phyloP scores from a whole-genome alignment of 2,329 filamentous ascomycete species.

The Penicillium sp. region DNA sequence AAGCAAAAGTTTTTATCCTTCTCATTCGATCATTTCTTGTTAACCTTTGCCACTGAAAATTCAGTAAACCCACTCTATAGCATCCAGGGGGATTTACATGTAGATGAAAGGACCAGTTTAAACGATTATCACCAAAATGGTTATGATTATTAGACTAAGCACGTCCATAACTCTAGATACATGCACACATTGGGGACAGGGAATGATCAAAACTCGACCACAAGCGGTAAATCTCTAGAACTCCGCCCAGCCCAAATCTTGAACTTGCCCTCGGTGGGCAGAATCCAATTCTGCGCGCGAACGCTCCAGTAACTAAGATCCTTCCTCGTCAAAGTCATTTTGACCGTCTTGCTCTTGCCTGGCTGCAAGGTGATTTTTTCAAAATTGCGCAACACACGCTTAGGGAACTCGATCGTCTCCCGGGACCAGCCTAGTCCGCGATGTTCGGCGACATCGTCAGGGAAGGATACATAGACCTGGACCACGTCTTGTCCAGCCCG shows the following conservation, averaged over 20 bases:
- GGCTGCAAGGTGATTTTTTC: conserved; percentile 65
- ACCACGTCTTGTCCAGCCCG: conserved; percentile 54
- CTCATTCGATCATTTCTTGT: background rate
- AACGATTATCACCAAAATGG: no score
- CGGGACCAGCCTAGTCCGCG: conserved; percentile 26
- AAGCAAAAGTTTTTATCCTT: conserved; percentile 10
- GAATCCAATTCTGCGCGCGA: conserved; percentile 67
- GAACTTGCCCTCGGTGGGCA: conserved; percentile 49
- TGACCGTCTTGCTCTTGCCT: conserved; percentile 56
- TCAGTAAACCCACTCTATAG: no score
- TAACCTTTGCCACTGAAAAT: no score
- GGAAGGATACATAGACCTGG: conserved; percentile 70
- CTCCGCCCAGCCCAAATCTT: conserved; percentile 40
- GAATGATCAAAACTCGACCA: conserved; percentile 28
- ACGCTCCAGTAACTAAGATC: conserved; percentile 76
- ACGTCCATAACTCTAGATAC: background rate
- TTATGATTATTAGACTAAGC: no score
- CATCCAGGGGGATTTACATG: no score
- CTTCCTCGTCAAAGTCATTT: conserved; percentile 64
- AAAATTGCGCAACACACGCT: conserved; percentile 67
- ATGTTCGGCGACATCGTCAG: conserved; percentile 38
- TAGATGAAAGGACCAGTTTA: no score
- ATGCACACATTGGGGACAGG: background rate
- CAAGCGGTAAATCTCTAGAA: conserved; percentile 36
- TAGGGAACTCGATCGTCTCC: conserved; percentile 63